Percentiles rank a stretch among this genome's conserved stretches.
These are phyloP conservation scores for Chalaropsis thielavioides DNA, from an alignment of 2,329 filamentous ascomycete genomes.

Conservation along the genomic window DNA sequence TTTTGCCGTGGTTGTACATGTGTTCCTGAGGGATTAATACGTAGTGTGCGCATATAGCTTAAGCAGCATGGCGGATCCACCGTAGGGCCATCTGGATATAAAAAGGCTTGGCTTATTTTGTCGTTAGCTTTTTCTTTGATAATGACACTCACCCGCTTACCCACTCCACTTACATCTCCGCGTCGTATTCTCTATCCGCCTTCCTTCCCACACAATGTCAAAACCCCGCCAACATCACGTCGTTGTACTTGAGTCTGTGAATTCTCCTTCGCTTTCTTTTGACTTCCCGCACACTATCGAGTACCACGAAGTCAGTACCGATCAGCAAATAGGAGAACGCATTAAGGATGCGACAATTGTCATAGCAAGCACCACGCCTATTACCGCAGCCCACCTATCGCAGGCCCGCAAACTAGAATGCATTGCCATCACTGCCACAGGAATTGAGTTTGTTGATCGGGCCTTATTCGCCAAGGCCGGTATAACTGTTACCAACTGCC, in stretches of 20 bases:
- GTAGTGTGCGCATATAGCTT: neutral
- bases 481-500: conserved; percentile 14
- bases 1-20: neutral
- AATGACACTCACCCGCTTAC: neutral
- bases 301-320: conserved; percentile 2
- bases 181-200: neutral
- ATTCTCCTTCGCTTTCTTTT: conserved; percentile 10
- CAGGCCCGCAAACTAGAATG: conserved; percentile 5
- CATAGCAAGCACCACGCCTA: conserved; percentile 14
- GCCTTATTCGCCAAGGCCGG: conserved; percentile 6
- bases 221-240: conserved; percentile 5
- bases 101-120: neutral
- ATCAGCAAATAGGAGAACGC: conserved; percentile 6
- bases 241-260: conserved; percentile 12
- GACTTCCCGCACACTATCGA: conserved; percentile 13
- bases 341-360: conserved; percentile 15
- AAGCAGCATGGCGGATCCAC: neutral
- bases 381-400: conserved; percentile 4
- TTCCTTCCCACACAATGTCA: neutral
- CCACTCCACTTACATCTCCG: neutral
- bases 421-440: conserved; percentile 14
- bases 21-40: neutral
- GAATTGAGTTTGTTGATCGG: conserved; percentile 15
- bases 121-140: neutral
- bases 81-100: neutral